Evolutionary conservation across 768 basidiomycete species (phyloP).

Genomic region (Mycena maculata): DNA sequence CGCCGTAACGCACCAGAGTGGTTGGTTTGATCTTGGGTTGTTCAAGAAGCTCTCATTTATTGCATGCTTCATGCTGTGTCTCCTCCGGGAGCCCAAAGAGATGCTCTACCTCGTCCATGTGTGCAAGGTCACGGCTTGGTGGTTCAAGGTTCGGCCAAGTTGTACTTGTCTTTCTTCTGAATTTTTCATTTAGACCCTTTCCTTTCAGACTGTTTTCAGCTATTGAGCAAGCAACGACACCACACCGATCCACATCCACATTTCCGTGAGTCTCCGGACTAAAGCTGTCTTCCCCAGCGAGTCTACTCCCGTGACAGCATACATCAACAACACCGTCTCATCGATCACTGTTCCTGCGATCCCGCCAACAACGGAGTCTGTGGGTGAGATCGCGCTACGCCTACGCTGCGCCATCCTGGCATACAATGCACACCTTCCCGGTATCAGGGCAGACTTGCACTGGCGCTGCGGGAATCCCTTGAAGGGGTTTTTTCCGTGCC

Average conservation of each 20-base stretch:
- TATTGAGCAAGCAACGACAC: neutral
- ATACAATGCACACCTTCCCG: conserved; percentile 1
- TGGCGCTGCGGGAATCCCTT: conserved; percentile 8
- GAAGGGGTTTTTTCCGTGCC: neutral
- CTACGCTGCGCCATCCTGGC: conserved; percentile 11
- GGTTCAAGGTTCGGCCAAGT: conserved; percentile 20
- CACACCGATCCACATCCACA: conserved; percentile 9
- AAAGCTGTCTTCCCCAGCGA: conserved; percentile 14
- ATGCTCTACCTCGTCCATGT: neutral
- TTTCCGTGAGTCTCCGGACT: conserved; percentile 9
- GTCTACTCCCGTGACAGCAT: neutral
- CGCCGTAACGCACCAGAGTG: neutral
- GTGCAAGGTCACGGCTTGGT: conserved; percentile 23
- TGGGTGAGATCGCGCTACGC: conserved; percentile 13
- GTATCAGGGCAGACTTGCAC: neutral
- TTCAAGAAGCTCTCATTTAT: neutral
- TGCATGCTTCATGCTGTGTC: neutral
- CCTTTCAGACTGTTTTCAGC: neutral
- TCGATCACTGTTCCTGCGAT: neutral
- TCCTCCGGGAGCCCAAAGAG: neutral
- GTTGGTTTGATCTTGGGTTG: neutral
- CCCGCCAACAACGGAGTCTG: neutral
- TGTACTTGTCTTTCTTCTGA: neutral
- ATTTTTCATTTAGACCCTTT: neutral
- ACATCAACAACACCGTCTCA: conserved; percentile 21